Base-by-base conservation (phyloP, 306 rosid species). In the Prunus mongolica region DNA sequence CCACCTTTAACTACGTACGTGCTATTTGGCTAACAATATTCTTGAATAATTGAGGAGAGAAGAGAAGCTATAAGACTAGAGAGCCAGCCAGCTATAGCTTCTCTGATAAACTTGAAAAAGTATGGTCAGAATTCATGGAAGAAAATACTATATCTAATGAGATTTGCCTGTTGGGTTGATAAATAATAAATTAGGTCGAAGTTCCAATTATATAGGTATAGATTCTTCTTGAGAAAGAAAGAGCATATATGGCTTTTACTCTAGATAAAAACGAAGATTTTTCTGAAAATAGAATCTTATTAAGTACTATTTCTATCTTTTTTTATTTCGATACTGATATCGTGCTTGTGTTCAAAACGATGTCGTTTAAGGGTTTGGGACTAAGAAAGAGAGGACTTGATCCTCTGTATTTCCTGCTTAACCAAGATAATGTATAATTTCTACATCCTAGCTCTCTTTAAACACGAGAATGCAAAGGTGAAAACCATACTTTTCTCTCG, bases 21-120 rank as follows among this genome's bases (percentile, higher is more conserved):
- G 24, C 14, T 4, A n/a, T 28, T 72, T 57, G 66, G 54, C 24
- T 46, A 30, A 16, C 46, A 46, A 73, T 9, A 28, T 25, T 49
- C 58, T 47, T 22, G 81, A 49, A 78, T 78, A 69, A 61, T 78
- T 47, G 52, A 60, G 65, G 81, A 41, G 55, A 61, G 32, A 77
- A 50, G 30, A 38, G 12, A 9, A 30, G 20, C 67, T 63, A 18
- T 30, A 16, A 5, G 44, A 28, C 41, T 1, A 63, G 44, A 30
- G 12, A 60, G 52, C 5, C 18, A 25, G 65, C 18, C 34, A 25
- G 3, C n/a, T 51, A 65, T 56, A 32, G 47, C 80, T 51, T 32
- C 80, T 76, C 61, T 55, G 57, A 60, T 67, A 76, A 66, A 65
- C 13, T 74, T 51, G 22, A 30, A n/a, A 2, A 6, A 14, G 51